Evolutionary conservation across 768 basidiomycete species (phyloP), one percentile per base, ranked within the genome.

Genomic region (Pisolithus tinctorius): DNA sequence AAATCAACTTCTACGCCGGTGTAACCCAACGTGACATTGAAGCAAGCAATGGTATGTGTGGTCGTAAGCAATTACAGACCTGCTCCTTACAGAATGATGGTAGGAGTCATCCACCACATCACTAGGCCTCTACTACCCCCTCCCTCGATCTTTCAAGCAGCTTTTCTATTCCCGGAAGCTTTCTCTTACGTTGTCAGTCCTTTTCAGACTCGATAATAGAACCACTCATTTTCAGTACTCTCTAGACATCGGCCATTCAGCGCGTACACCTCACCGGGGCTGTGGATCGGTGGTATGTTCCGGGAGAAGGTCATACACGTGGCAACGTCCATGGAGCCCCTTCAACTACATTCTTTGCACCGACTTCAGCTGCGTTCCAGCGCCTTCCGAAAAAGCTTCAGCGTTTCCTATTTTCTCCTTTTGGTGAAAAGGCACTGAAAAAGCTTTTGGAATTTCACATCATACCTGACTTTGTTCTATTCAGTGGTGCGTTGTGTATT

Each of bases 361-460:
- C 71, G 41, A 78, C 66, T 54, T 86, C 77, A 59, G 67, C 62
- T 54, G 74, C 74, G 43, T 81, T 76, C 55, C 54, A 69, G 26
- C 61, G 58, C 14, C 71, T 84, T 14, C 83, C 83, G 0, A 58
- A 51, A n/a, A 75, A 72, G 47, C 72, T 84, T 23, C 69, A 69
- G 52, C 56, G 73, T 26, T 84, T 74, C 72, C 67, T 84, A 47
- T 83, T 84, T 65, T 83, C 82, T 4, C 79, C 81, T 1, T 77
- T 80, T 49, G 83, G 83, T 6, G 67, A 70, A 30, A 63, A 57
- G 17, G 75, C 66, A 10, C 54, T 85, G 47, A 74, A 68, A 55
- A 83, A 82, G 63, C 51, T 85, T 17, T 58, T 86, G 13, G 68
- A 78, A 42, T 84, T 75, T 64, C 83, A 86, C 63, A 70, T 79